phyloP scores from a whole-genome alignment of 2,329 filamentous ascomycete genomes.

The Colletotrichum caudatum region DNA sequence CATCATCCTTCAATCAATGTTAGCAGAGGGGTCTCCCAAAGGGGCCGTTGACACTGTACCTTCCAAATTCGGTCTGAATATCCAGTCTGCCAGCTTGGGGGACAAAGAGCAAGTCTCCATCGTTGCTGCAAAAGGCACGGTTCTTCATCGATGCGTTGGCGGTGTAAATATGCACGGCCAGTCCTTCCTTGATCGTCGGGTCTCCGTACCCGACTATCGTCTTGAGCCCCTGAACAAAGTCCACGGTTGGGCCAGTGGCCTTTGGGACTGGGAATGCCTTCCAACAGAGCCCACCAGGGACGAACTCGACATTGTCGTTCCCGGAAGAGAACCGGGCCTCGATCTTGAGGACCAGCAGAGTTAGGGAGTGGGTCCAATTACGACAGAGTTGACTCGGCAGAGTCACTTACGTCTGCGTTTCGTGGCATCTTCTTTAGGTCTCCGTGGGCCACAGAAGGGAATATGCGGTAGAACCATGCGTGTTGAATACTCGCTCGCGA shows the following conservation, averaged over 20 bases:
- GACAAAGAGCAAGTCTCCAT: conserved; percentile 74
- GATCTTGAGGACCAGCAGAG: conserved; percentile 30
- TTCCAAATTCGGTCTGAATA: conserved; percentile 76
- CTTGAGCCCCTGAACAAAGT: conserved; percentile 62
- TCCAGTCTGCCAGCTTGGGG: conserved; percentile 72
- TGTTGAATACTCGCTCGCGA: conserved; percentile 39
- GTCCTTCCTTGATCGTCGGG: conserved; percentile 61
- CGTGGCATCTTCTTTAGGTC: conserved; percentile 28
- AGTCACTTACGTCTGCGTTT: conserved; percentile 36
- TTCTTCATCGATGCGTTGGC: conserved; percentile 60
- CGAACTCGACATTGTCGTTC: conserved; percentile 54
- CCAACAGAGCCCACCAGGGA: conserved; percentile 57
- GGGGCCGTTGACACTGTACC: conserved; percentile 46
- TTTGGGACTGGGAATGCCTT: conserved; percentile 49
- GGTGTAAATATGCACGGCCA: conserved; percentile 62
- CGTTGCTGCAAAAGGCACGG: conserved; percentile 63
- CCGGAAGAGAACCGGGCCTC: conserved; percentile 54
- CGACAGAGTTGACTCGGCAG: conserved; percentile 14
- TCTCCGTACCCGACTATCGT: conserved; percentile 64
- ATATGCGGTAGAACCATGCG: conserved; percentile 50
- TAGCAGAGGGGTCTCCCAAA: conserved; percentile 26
- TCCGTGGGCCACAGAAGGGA: conserved; percentile 47
- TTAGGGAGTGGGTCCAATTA: not conserved
- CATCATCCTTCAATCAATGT: conserved; percentile 46
- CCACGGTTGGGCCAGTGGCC: conserved; percentile 46